phyloP scores from a whole-genome alignment of 495 filamentous ascomycete genomes.

The Aspergillus campestris region DNA sequence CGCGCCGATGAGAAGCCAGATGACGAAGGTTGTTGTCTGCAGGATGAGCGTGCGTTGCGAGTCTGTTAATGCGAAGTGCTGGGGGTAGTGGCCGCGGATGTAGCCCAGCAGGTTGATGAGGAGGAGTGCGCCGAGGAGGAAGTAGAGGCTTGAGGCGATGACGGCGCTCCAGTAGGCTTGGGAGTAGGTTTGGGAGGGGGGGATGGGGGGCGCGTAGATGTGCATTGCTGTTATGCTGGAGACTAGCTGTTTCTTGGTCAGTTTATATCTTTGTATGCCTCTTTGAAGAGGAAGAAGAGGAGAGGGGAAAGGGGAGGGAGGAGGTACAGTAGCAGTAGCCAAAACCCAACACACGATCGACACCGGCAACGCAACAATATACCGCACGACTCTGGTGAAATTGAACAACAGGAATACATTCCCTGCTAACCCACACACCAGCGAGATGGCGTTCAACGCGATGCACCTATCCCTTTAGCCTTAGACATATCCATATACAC shows the following conservation, averaged over 20 bases:
- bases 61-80: conserved; percentile 64
- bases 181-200: conserved; percentile 53
- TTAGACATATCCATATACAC: background rate
- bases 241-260: conserved; percentile 40
- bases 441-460: conserved; percentile 55
- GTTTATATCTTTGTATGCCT: background rate
- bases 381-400: conserved; percentile 72
- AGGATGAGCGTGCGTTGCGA: conserved; percentile 61
- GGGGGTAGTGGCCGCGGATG: conserved; percentile 67
- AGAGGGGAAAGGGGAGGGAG: background rate
- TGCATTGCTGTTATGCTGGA: conserved; percentile 52
- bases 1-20: conserved; percentile 54
- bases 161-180: conserved; percentile 74
- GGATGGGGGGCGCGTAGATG: conserved; percentile 49
- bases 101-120: conserved; percentile 76
- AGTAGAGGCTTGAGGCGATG: conserved; percentile 58
- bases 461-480: conserved; percentile 28
- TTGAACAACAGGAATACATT: conserved; percentile 72
- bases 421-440: conserved; percentile 57
- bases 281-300: too few species aligned
- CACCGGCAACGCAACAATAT: conserved; percentile 63
- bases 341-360: conserved; percentile 63
- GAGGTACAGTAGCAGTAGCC: conserved; percentile 55
- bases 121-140: conserved; percentile 52
- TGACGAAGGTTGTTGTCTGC: conserved; percentile 54